Base-by-base conservation (phyloP, 768 basidiomycete genomes). In the Asterophora lycoperdoides region DNA sequence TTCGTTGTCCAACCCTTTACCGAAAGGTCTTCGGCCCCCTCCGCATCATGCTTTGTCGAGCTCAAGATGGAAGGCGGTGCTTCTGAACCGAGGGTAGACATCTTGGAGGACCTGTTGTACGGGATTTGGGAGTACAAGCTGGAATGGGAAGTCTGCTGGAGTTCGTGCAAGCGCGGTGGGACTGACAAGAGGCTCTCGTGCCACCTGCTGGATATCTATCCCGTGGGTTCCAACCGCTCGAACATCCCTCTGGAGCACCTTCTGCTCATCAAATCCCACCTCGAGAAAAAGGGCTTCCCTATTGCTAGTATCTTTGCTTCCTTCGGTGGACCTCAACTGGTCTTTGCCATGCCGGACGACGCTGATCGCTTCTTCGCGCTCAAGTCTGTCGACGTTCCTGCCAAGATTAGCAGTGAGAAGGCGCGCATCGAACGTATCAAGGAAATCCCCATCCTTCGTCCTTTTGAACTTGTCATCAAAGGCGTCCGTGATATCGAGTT, bases 71-170 rank as follows among this genome's bases (percentile, higher is more conserved):
- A n/a, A n/a, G n/a, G n/a, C n/a, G n/a, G n/a, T n/a, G n/a, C n/a
- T n/a, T n/a, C n/a, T n/a, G n/a, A n/a, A n/a, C n/a, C n/a, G n/a
- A n/a, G n/a, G n/a, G n/a, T n/a, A n/a, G n/a, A n/a, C n/a, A 58
- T 44, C 46, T 63, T 65, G 6, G 14, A 44, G 4, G 18, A 6
- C 9, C 45, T 54, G 3, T 56, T 45, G 39, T 56, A 53, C 54
- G 50, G 13, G 19, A 8, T 42, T 8, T 38, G 17, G 8, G 19
- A 46, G 19, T 29, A 9, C 8, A 51, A 41, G 26, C 43, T 39
- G 13, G 44, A 46, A 4, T 51, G 38, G 38, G 44, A 51, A 29
- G 50, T 51, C 19, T 8, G 36, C 14, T 47, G 40, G 46, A 47
- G 50, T 32, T 13, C 49, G 5, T 6, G 44, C 28, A 44, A 29